These are phyloP conservation scores for Hymenoscyphus salicellus DNA, from an alignment of 2,329 filamentous ascomycete species.

Conservation along the genomic window DNA sequence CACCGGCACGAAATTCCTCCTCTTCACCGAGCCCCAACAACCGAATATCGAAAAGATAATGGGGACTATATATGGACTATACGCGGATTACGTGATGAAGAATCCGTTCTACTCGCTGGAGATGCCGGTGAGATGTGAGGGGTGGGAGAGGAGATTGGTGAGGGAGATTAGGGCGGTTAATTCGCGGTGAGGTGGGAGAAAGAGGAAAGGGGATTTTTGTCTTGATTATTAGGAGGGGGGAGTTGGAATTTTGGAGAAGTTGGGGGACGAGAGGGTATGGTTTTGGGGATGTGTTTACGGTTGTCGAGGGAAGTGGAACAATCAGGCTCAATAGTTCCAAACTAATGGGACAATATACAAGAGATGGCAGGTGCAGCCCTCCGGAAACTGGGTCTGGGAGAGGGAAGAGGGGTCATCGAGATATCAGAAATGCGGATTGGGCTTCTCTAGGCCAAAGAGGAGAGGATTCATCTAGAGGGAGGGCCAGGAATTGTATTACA, in stretches of 20 bases:
- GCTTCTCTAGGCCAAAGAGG: neutral
- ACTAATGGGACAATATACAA: no score
- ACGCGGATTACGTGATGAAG: slow-evolving; percentile 98
- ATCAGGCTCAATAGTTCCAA: no score
- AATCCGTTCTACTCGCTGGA: slow-evolving; percentile 98
- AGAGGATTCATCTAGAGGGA: neutral
- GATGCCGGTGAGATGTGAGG: slow-evolving; percentile 94
- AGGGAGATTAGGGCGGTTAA: slow-evolving; percentile 76
- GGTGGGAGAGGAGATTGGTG: slow-evolving; percentile 82
- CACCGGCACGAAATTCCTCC: slow-evolving; percentile 90
- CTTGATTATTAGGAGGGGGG: neutral
- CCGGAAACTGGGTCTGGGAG: no score
- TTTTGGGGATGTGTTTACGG: no score
- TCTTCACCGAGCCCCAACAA: slow-evolving; percentile 76
- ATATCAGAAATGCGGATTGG: neutral
- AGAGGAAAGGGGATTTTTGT: neutral
- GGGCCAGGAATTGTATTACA: neutral
- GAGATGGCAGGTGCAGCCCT: no score
- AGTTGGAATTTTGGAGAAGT: no score
- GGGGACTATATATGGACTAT: slow-evolving; percentile 85
- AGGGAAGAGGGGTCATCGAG: neutral
- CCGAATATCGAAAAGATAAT: slow-evolving; percentile 84
- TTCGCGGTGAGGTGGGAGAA: slow-evolving; percentile 44
- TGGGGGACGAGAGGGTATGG: no score
- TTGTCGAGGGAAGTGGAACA: no score